Evolutionary conservation across 192 early-diverging fungal genomes (phyloP), one percentile per base, ranked within the genome.

Genomic region (Backusella morwellensis): DNA sequence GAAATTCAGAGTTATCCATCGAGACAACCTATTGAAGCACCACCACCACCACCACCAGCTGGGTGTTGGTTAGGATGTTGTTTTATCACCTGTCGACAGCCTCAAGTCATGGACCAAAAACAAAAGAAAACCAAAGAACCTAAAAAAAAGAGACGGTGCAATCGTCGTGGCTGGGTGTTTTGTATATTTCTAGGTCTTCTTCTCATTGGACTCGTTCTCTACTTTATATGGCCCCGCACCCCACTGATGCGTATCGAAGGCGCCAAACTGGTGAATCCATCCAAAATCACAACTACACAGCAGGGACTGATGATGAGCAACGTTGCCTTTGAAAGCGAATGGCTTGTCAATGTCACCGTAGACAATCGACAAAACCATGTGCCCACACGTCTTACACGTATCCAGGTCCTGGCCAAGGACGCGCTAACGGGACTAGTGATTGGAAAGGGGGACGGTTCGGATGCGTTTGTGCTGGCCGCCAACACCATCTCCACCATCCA

Each of bases 301-400:
- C 75, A 77, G 26, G 35, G 47, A 6, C 56, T 12, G 23, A 35
- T 35, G 36, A 50, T 77, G 15, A 68, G 40, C 12, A 77, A 77
- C 66, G 66, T 72, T 0, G 40, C 41, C 0, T 77, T 77, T 72
- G 38, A 54, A 19, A 72, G 54, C 21, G 35, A 77, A 47, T 81
- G 79, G 79, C 54, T 66, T 23, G 54, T 81, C 56, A 77, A 72
- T 68, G 35, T 81, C n/a, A 63, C 68, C 0, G 68, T 75, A 11
- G 79, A 81, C 35, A 76, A 76, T 47, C 79, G 79, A 36, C 50
- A 29, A 21, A 81, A 81, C 42, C 77, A 72, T 68, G 34, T 76
- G 2, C 79, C 79, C 5, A 81, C 71, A 14, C 35, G 69, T 15
- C 35, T 81, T 4, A 73, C 36, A 0, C n/a, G 15, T 32, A 34